phyloP scores from a whole-genome alignment of 768 basidiomycete species.

The Lyophyllum decastes region DNA sequence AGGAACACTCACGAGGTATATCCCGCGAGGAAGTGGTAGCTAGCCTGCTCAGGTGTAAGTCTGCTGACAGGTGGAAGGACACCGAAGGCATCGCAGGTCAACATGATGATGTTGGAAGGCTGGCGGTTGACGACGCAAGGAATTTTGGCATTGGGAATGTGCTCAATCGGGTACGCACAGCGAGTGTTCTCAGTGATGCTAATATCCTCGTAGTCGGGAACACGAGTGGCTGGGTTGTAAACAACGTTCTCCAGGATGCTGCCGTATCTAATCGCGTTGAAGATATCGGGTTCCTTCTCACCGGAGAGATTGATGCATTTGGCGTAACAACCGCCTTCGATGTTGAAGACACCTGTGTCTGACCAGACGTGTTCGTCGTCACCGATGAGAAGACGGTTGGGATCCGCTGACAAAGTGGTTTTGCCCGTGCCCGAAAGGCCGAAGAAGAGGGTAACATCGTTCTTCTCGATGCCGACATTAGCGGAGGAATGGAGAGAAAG shows the following conservation, averaged over 20 bases:
- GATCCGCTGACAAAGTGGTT: conserved; percentile 97
- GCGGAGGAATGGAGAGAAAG: conserved; percentile 97
- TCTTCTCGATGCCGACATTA: conserved; percentile 87
- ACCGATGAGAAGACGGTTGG: conserved; percentile 90
- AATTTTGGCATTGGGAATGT: conserved; percentile 92
- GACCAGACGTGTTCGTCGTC: conserved; percentile 99
- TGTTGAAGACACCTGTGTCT: conserved; percentile 98
- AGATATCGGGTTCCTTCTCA: conserved; percentile 99
- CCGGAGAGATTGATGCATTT: conserved; percentile 96
- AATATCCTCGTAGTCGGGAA: conserved; percentile 94
- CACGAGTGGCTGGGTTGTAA: conserved; percentile 81
- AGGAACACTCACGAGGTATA: conserved; percentile 77
- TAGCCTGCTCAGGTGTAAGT: conserved; percentile 91
- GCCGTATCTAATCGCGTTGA: conserved; percentile 91
- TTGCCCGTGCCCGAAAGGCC: conserved; percentile 98
- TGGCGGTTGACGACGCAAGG: conserved; percentile 87
- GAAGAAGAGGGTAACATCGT: conserved; percentile 98
- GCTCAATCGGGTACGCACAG: conserved; percentile 98
- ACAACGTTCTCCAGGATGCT: conserved; percentile 99
- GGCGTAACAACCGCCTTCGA: conserved; percentile 99
- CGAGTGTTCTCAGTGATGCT: conserved; percentile 99
- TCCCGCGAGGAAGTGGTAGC: conserved; percentile 96
- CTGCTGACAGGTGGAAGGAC: conserved; percentile 95
- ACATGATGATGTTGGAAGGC: conserved; percentile 94
- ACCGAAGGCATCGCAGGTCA: conserved; percentile 98